Evolutionary conservation across 352 stramenopile species (phyloP).

Genomic region (Pythium aphanidermatum): DNA sequence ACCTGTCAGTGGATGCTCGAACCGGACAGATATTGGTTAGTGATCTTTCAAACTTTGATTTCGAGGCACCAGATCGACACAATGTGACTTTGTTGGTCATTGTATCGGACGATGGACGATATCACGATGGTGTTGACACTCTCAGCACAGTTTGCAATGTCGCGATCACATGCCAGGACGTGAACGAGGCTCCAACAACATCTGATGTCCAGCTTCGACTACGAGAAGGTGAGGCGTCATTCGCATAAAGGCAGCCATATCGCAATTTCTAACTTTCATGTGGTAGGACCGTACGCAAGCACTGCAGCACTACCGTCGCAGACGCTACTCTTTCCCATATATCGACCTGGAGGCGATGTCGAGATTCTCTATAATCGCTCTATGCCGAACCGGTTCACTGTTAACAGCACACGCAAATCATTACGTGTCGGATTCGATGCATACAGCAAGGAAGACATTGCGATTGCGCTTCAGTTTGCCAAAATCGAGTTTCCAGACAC

Average conservation of each 20-base stretch:
- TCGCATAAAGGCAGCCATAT: not conserved
- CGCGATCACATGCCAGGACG: slow-evolving; percentile 7
- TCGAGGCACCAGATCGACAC: slow-evolving; percentile 2
- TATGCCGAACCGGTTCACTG: slow-evolving; percentile 1
- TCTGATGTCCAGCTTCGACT: slow-evolving; percentile 5
- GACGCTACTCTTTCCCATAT: slow-evolving; percentile 12
- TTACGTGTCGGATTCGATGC: slow-evolving; percentile 29
- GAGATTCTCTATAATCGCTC: slow-evolving; percentile 20
- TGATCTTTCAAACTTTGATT: slow-evolving; percentile 21
- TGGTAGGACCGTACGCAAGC: slow-evolving; percentile 1
- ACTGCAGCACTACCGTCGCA: slow-evolving; percentile 7
- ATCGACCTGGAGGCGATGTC: slow-evolving; percentile 8
- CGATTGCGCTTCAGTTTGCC: slow-evolving; percentile 17
- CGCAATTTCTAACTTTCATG: not conserved
- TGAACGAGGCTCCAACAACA: slow-evolving; percentile 23
- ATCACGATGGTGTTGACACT: slow-evolving; percentile 15
- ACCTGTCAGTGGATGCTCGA: slow-evolving; percentile 8
- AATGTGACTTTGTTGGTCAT: slow-evolving; percentile 17
- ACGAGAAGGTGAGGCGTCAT: slow-evolving; percentile 17
- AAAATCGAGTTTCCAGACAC: slow-evolving; percentile 22
- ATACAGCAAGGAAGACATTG: slow-evolving; percentile 18
- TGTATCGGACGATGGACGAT: slow-evolving; percentile 20
- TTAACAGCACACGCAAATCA: slow-evolving; percentile 11
- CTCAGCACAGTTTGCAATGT: slow-evolving; percentile 16
- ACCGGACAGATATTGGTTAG: slow-evolving; percentile 18